Evolutionary conservation across 2,329 filamentous ascomycete species (phyloP), one percentile per base, ranked within the genome.

Genomic region (Harringtonia aguacate): DNA sequence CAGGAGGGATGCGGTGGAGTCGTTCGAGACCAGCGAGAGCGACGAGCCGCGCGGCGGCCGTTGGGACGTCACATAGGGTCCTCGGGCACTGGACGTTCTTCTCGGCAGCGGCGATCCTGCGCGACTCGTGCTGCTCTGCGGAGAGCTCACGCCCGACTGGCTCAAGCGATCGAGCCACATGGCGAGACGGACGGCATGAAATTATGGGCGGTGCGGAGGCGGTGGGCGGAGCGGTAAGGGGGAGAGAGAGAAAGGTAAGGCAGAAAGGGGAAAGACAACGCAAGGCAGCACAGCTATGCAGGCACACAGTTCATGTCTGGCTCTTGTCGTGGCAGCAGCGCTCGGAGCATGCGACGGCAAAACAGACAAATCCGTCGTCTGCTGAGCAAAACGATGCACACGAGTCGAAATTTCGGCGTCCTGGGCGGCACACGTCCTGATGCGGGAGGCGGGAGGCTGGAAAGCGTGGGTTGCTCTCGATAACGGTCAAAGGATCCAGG

Each of bases 121-220:
- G 58, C 86, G 79, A 59, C 74, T 79, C 59, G 73, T 79, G 47
- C 72, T 71, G 48, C 79, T 67, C 57, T 78, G 70, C 48, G 64
- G 75, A 46, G 78, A 77, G 50, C 75, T 72, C 45, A 76, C 70
- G 51, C 64, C 67, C 48, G 63, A 77, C 68, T 60, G 76, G 51
- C 84, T 81, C 52, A 94, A 79, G 61, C 88, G 83, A 68, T 95
- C 88, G 58, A 94, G 79, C 88, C 88, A 95, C 86, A 94, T 94
- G 37, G 31, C 24, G 17, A 22, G 22, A 20, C 21, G 8, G 40
- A 29, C 31, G 28, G 38, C 38, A 39, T 31, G 9, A 31, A 31
- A n/a, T n/a, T n/a, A n/a, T n/a, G n/a, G n/a, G 17, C 17, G 28
- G 17, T 17, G 12, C n/a, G 22, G n/a, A 21, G 6, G 34, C 17